A percentile compares a stretch with the other conserved stretches of the same genome.
Conservation (phyloP, 2,329 filamentous ascomycete genomes). For the Didymosphaeria variabile region DNA sequence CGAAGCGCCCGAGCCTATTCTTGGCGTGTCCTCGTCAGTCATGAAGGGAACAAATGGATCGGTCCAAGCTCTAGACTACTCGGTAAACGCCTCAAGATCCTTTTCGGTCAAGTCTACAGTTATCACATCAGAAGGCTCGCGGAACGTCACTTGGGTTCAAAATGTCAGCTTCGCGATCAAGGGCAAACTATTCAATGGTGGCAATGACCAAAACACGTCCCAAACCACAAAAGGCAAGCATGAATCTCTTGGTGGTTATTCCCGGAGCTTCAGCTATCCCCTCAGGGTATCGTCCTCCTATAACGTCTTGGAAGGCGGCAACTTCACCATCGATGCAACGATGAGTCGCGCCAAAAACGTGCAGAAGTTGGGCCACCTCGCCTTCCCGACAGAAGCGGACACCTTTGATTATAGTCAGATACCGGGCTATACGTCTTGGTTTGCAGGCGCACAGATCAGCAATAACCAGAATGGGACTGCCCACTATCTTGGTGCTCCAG, state of each 20-base stretch:
- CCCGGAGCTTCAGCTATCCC: conserved; percentile 66
- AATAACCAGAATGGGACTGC: conserved; percentile 69
- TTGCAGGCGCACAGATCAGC: conserved; percentile 53
- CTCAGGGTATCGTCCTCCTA: conserved; percentile 66
- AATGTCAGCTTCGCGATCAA: conserved; percentile 63
- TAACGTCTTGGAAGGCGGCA: conserved; percentile 50
- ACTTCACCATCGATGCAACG: conserved; percentile 57
- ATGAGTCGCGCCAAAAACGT: conserved; percentile 61
- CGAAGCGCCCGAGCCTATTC: conserved; percentile 53
- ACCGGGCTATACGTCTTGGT: conserved; percentile 22
- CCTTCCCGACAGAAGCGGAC: conserved; percentile 70
- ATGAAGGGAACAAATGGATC: conserved; percentile 59
- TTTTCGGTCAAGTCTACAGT: conserved; percentile 65
- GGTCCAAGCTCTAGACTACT: conserved; percentile 69
- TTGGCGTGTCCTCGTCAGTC: conserved; percentile 62
- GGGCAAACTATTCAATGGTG: conserved; percentile 64
- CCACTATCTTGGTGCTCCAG: conserved; percentile 59
- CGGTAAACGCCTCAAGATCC: conserved; percentile 63
- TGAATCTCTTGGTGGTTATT: conserved; percentile 48
- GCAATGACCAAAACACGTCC: conserved; percentile 62
- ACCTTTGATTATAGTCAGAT: conserved; percentile 57
- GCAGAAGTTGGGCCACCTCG: conserved; percentile 54
- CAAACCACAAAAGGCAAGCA: conserved; percentile 63
- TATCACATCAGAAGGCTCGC: conserved; percentile 56
- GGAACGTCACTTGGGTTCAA: conserved; percentile 66